Evolutionary conservation across 2,329 filamentous ascomycete genomes (phyloP).

Genomic region (Cladophialophora yegresii): DNA sequence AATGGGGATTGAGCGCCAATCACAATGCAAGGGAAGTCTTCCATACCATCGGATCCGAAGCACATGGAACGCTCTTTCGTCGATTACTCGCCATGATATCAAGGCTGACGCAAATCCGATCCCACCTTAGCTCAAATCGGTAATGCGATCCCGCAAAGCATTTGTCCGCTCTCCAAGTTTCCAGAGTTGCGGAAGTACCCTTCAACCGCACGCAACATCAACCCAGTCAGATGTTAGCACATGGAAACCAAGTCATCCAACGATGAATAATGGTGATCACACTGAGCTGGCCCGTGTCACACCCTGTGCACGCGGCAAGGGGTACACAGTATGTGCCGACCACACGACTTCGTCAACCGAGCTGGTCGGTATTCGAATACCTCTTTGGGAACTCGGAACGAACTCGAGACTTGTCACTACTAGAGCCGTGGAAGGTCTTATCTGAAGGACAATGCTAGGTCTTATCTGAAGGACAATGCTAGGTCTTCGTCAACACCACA

Average conservation of each 20-base stretch:
- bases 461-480: not conserved
- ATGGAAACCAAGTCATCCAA: slow-evolving; percentile 10
- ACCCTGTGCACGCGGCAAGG: not conserved
- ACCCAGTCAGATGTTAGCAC: slow-evolving; percentile 18
- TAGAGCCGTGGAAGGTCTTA: not conserved
- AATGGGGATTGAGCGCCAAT: slow-evolving; percentile 6
- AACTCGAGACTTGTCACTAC: not conserved
- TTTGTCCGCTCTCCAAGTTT: not conserved
- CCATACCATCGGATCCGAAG: slow-evolving; percentile 18
- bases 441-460: not conserved
- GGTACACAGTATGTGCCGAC: slow-evolving; percentile 1
- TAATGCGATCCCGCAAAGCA: slow-evolving; percentile 30
- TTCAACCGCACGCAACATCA: slow-evolving; percentile 1
- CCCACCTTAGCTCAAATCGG: slow-evolving; percentile 25
- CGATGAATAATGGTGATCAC: slow-evolving; percentile 10
- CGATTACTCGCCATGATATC: slow-evolving; percentile 20
- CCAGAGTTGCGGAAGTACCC: slow-evolving; percentile 10
- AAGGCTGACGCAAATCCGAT: slow-evolving; percentile 25
- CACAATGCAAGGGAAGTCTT: not conserved
- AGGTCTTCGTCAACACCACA: not conserved
- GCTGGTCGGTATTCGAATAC: slow-evolving; percentile 29
- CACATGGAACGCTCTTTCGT: slow-evolving; percentile 8
- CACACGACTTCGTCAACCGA: not conserved
- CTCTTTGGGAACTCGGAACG: slow-evolving; percentile 20
- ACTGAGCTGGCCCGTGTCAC: not conserved